Conservation (phyloP, 768 basidiomycete species). For the Termitomyces sp. region DNA sequence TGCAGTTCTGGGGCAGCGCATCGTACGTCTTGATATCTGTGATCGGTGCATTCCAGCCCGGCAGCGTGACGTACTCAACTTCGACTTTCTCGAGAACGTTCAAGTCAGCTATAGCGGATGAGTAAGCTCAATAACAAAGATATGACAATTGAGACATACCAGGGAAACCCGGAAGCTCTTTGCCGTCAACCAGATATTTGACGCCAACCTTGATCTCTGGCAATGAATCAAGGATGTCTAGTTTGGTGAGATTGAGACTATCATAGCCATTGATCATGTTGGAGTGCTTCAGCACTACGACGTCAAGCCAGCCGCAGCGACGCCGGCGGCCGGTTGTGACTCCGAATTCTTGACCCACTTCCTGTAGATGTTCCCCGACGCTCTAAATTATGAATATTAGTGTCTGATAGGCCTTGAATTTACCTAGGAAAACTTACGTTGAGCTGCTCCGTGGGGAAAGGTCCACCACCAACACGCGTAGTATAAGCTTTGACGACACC, state of each 20-base stretch:
- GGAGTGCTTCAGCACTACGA: slow-evolving; percentile 92
- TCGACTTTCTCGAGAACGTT: slow-evolving; percentile 73
- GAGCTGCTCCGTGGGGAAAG: slow-evolving; percentile 95
- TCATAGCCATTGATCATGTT: slow-evolving; percentile 95
- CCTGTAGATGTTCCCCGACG: slow-evolving; percentile 83
- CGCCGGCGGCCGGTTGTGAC: slow-evolving; percentile 89
- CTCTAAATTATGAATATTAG: slow-evolving; percentile 39
- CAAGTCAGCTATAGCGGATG: slow-evolving; percentile 60
- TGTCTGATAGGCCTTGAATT: not conserved
- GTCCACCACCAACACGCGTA: slow-evolving; percentile 96
- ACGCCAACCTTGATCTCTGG: slow-evolving; percentile 85
- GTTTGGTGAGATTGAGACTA: slow-evolving; percentile 88
- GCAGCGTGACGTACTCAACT: slow-evolving; percentile 83
- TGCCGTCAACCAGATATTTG: slow-evolving; percentile 73
- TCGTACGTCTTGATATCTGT: slow-evolving; percentile 56
- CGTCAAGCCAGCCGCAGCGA: slow-evolving; percentile 96
- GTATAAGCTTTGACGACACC: slow-evolving; percentile 99
- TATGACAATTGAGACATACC: slow-evolving; percentile 41
- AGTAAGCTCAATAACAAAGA: not conserved
- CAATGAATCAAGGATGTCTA: slow-evolving; percentile 86
- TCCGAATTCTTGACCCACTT: slow-evolving; percentile 90
- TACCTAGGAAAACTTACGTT: slow-evolving; percentile 46
- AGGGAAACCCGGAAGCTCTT: slow-evolving; percentile 81
- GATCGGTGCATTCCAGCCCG: slow-evolving; percentile 88
- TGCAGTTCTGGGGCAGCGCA: slow-evolving; percentile 79